phyloP scores from a whole-genome alignment of 2,329 filamentous ascomycete species.

The Chaetomium sp. region DNA sequence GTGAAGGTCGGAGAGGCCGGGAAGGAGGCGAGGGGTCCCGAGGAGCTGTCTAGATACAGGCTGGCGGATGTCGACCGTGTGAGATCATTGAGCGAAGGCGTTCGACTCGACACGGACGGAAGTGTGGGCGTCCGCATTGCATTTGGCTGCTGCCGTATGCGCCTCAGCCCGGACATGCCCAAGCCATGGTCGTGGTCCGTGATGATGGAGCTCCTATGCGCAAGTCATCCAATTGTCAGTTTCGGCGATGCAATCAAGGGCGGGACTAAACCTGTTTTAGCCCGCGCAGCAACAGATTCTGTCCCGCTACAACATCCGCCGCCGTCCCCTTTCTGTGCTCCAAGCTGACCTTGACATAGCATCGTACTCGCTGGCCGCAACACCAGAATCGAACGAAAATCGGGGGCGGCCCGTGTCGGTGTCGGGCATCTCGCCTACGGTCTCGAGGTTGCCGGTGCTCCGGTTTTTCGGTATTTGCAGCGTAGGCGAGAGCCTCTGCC shows the following conservation, averaged over 20 bases:
- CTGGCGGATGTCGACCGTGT: constrained; percentile 67
- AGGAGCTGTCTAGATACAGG: constrained; percentile 46
- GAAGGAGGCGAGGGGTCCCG: constrained; percentile 50
- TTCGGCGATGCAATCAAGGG: constrained; percentile 1
- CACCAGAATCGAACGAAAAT: constrained; percentile 70
- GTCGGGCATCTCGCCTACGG: constrained; percentile 42
- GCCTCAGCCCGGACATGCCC: constrained; percentile 77
- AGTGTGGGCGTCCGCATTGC: constrained; percentile 58
- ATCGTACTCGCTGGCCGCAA: constrained; percentile 57
- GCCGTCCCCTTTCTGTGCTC: constrained; percentile 10
- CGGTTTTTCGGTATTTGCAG: constrained; percentile 56
- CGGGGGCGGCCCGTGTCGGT: constrained; percentile 57
- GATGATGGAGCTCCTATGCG: constrained; percentile 67
- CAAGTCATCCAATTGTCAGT: constrained; percentile 18
- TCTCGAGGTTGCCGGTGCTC: constrained; percentile 56
- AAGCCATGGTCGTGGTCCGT: constrained; percentile 82
- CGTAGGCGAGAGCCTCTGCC: constrained; percentile 40
- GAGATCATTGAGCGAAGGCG: constrained; percentile 46
- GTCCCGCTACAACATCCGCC: background rate
- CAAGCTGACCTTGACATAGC: constrained; percentile 63
- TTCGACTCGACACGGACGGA: constrained; percentile 55
- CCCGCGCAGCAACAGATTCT: constrained; percentile 1
- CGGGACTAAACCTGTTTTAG: constrained; percentile 9
- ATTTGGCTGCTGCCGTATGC: constrained; percentile 78
- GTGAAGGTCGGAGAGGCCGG: constrained; percentile 68